phyloP scores from a whole-genome alignment of 768 basidiomycete species.

The Dictyophora rubrovolvata region DNA sequence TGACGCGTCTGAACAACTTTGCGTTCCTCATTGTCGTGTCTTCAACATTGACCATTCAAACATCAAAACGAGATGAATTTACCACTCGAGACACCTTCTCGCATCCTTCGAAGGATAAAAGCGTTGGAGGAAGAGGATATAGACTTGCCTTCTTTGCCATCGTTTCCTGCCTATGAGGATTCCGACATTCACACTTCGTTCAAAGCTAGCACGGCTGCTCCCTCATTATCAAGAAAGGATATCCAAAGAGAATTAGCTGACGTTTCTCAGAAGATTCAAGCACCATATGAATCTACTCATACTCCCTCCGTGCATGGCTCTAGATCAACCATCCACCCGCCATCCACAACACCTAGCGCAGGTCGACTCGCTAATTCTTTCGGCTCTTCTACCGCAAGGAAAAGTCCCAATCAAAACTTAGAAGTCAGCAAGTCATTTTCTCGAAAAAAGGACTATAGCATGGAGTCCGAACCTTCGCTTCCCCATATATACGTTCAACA shows the following conservation, averaged over 20 bases:
- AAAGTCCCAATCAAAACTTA: conserved; percentile 38
- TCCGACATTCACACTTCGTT: conserved; percentile 6
- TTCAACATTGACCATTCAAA: conserved; percentile 5
- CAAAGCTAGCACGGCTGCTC: neutral
- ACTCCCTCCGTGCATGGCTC: conserved; percentile 39
- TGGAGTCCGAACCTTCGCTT: conserved; percentile 27
- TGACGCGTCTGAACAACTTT: neutral
- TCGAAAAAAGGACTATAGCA: conserved; percentile 27
- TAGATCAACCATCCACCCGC: conserved; percentile 38
- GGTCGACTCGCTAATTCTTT: conserved; percentile 45
- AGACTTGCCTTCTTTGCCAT: conserved; percentile 78
- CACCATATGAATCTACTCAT: conserved; percentile 63
- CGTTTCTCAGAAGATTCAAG: conserved; percentile 29
- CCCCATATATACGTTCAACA: conserved; percentile 46
- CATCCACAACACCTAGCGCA: conserved; percentile 41
- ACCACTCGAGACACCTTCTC: conserved; percentile 62
- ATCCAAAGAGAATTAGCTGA: conserved; percentile 29
- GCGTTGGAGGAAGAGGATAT: conserved; percentile 45
- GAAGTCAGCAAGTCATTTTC: conserved; percentile 50
- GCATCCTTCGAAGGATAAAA: conserved; percentile 78
- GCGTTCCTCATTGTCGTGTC: neutral
- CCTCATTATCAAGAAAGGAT: neutral
- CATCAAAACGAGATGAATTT: neutral
- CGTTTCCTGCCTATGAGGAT: conserved; percentile 61
- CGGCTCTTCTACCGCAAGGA: conserved; percentile 18